Base-by-base conservation (phyloP, 176 grass and related monocot species). In the Ampelocalamus luodianensis region DNA sequence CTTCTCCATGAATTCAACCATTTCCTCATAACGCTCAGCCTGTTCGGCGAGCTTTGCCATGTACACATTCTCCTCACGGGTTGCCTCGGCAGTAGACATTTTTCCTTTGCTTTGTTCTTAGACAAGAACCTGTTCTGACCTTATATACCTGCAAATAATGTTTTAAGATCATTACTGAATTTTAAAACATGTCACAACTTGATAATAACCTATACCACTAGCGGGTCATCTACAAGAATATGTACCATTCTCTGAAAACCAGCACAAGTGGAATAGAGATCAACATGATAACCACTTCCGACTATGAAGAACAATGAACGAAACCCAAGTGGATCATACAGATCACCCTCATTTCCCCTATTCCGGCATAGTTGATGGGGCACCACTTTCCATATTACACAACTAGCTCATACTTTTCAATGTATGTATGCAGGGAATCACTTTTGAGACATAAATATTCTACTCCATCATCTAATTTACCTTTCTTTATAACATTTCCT, bases 1-100 rank as follows among this genome's bases (percentile, higher is more conserved):
- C 49, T 91, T 91, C 85, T 91, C 89, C 89, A 91, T 91, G 81
- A 91, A 91, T 16, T 91, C 89, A 0, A 91, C 89, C 89, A 91
- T 87, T 38, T 91, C 89, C 85, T 91, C 89, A 0, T 91, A 91
- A 56, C 89, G 68, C 80, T 91, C 89, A 15, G 89, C 89, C 76
- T 91, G 89, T 81, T 91, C 89, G 0, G 89, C 89, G 6, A 91
- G 89, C 81, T 91, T 91, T 76, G 89, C 89, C 85, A 87, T 76
- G 79, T 91, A 91, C 76, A 91, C 89, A 81, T 91, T 87, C 50
- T 87, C 81, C 70, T 91, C 89, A 51, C 85, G 89, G 16, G 85
- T 65, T 73, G 85, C 82, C 50, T 89, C 87, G 8, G 87, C 87
- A 4, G 74, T 59, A 17, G 87, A 72, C 87, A 89, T 89, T 37